Evolutionary conservation across 1,284 basidiomycete species (phyloP), one percentile per base, ranked within the genome.

Genomic region (Ustilago curta): DNA sequence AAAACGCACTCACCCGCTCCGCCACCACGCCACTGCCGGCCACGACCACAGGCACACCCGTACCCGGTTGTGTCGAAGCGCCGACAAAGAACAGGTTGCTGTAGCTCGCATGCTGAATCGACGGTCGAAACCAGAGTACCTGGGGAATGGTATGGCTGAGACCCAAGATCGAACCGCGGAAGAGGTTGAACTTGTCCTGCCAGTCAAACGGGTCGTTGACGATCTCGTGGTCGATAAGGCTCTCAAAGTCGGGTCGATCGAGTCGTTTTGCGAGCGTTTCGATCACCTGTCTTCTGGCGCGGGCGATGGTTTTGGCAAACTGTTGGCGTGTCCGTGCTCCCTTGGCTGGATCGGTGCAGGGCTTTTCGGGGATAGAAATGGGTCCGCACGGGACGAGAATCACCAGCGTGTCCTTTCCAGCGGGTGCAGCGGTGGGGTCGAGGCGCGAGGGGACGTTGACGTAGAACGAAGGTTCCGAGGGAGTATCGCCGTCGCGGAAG

Each of bases 401-500:
- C 19, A 86, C 85, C 11, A 86, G 70, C 9, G 85, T 79, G 39
- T 86, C 86, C 43, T 81, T 84, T 37, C 85, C 85, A 39, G 71
- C 56, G 5, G 86, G 86, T 5, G 86, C 85, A 21, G 86, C 86
- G 4, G 70, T 51, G 0, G 82, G 76, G 53, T 84, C 83, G 16
- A 87, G 82, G 45, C 86, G 79, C 5, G 87, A 86, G 3, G 88
- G 87, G 1, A 88, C 87, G 69, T 88, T 88, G 79, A 88, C 87
- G 81, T 88, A 88, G 83, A 88, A 88, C 12, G 86, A 87, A 1
- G 88, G 88, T 59, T 88, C 87, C n/a, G 84, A 73, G 1, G 88
- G 88, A 67, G 88, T 85, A 16, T 83, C 80, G 45, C 87, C 86
- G 8, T 85, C 78, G 51, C 86, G 83, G 81, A 89, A 88, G 76